Base-by-base conservation (phyloP, 1,139 yeast genomes). In the Debaryomyces fabryi region DNA sequence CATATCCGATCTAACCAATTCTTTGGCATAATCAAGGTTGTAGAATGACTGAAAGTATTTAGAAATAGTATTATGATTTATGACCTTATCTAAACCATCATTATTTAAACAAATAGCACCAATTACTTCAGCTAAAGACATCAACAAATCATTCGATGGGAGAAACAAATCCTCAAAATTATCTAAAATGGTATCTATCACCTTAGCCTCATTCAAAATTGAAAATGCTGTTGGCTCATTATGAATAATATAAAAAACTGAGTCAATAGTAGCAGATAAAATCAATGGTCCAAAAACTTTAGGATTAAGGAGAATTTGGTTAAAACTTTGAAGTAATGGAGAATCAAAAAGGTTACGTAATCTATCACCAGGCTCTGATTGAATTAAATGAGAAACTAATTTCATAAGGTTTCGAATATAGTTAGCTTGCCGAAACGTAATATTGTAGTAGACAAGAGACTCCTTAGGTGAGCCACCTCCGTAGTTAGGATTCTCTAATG, bases 221-320 rank as follows among this genome's bases (percentile, higher is more conserved):
- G 89, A 79, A 60, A 80, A 91, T 3, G 96, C 90, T 0, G 97
- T 90, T 3, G 98, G 97, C 59, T 92, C 98, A 56, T 88, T 88
- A 62, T 92, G 95, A 42, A 92, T 83, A 54, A 91, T 88, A 30
- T 81, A 81, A 42, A 86, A 81, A 21, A 91, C 78, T 18, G 86
- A 81, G 55, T 83, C 88, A 34, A 92, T 67, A 0, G 90, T 79
- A 16, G 81, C 74, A 0, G 90, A 76, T 16, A 88, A 67, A n/a
- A 89, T 69, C 20, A 82, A 77, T 29, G 85, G 82, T 0, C 97
- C 97, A 70, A 91, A 89, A 0, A 80, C 64, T 1, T 65, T 57
- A 1, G 87, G 82, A 58, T 88, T 72, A n/a, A 65, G 58, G 13
- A 92, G 59, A 3, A 92, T 79, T 48, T 71, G 74, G 52, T 82